These are phyloP conservation scores for Pyrenophora graminea DNA, from an alignment of 2,329 filamentous ascomycete genomes.

Conservation along the genomic window DNA sequence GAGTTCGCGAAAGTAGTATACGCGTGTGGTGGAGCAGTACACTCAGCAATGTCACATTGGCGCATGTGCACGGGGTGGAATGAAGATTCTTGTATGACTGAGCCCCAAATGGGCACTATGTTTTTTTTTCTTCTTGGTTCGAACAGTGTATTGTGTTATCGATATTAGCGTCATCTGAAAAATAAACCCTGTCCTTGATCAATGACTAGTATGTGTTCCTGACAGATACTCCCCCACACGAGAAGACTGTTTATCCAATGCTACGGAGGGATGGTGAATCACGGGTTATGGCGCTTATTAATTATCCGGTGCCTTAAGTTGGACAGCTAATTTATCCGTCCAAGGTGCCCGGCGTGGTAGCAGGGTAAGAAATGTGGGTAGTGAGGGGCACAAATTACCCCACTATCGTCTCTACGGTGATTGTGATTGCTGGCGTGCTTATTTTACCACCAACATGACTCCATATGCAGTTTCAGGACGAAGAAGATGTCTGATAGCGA, in stretches of 20 bases:
- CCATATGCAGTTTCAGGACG: slow-evolving; percentile 3
- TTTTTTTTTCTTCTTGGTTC: not conserved
- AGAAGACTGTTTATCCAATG: not conserved
- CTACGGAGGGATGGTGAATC: not conserved
- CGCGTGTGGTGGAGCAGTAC: not conserved
- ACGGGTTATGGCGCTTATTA: slow-evolving; percentile 9
- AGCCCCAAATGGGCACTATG: slow-evolving; percentile 1
- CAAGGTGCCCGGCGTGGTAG: slow-evolving; percentile 1
- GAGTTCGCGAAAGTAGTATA: slow-evolving; percentile 52
- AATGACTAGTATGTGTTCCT: not conserved
- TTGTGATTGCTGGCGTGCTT: slow-evolving; percentile 4
- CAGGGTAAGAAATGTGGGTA: slow-evolving; percentile 16
- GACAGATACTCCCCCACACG: not conserved
- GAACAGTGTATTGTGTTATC: slow-evolving; percentile 8
- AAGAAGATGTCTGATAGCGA: not conserved
- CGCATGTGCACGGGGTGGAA: slow-evolving; percentile 3
- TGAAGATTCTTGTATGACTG: slow-evolving; percentile 1
- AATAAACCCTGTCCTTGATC: not conserved
- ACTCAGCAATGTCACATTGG: slow-evolving; percentile 2
- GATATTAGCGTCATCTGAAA: slow-evolving; percentile 6
- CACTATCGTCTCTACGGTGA: slow-evolving; percentile 17
- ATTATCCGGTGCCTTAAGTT: slow-evolving; percentile 28
- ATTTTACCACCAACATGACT: slow-evolving; percentile 10
- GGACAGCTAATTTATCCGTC: slow-evolving; percentile 20
- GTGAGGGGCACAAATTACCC: slow-evolving; percentile 20